These are phyloP conservation scores for Colletotrichum spaethianum DNA, from an alignment of 2,329 filamentous ascomycete genomes.

Conservation along the genomic window DNA sequence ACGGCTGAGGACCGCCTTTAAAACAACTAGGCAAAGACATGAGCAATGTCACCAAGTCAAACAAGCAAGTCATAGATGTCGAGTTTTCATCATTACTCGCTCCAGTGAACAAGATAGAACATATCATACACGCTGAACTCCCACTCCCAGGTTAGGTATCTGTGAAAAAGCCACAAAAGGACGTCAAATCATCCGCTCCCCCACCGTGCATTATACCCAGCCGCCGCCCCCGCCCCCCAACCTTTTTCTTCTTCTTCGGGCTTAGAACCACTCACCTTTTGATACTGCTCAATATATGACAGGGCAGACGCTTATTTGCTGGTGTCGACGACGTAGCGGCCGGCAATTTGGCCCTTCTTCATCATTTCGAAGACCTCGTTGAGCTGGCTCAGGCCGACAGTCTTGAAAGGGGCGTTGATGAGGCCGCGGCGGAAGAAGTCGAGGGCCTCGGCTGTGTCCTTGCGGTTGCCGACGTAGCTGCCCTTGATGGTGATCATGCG, in stretches of 20 bases:
- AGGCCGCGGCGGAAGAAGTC: constrained; percentile 90
- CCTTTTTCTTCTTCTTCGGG: constrained; percentile 18
- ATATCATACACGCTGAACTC: constrained; percentile 40
- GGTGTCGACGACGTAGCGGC: constrained; percentile 84
- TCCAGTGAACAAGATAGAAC: constrained; percentile 7
- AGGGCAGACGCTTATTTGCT: constrained; percentile 62
- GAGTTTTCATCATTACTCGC: constrained; percentile 24
- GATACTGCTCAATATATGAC: too few species aligned
- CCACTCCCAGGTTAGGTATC: constrained; percentile 32
- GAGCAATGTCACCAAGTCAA: background rate
- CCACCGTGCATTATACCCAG: constrained; percentile 9
- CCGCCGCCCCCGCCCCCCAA: constrained; percentile 4
- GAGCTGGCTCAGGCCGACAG: constrained; percentile 84
- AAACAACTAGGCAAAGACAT: too few species aligned
- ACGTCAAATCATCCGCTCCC: constrained; percentile 11
- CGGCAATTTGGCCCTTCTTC: constrained; percentile 79
- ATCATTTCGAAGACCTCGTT: constrained; percentile 85
- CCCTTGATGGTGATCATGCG: constrained; percentile 94
- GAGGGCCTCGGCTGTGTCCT: constrained; percentile 88
- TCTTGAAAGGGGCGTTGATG: constrained; percentile 91
- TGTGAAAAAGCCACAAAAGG: constrained; percentile 4
- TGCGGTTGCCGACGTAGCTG: constrained; percentile 93
- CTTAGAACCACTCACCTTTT: constrained; percentile 7
- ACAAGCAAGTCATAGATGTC: background rate
- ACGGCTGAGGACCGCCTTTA: too few species aligned